Conservation (phyloP, 1,139 yeast species). For the Yamadazyma taylorii region DNA sequence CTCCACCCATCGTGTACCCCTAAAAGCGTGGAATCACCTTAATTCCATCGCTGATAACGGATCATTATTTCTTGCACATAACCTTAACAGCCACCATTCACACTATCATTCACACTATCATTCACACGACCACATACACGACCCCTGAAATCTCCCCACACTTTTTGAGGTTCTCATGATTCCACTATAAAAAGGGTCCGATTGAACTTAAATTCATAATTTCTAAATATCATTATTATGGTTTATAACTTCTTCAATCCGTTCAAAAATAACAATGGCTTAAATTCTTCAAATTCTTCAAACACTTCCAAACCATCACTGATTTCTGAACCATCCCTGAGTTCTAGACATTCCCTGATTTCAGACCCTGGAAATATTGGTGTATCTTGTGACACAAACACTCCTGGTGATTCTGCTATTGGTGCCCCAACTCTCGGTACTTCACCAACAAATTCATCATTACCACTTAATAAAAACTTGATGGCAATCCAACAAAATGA, state of each 20-base stretch:
- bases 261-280: slow-evolving; percentile 5
- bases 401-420: neutral
- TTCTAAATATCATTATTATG: slow-evolving; percentile 9
- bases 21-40: too few species aligned
- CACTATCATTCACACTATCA: too few species aligned
- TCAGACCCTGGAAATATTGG: neutral
- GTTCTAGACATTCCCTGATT: neutral
- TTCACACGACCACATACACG: neutral
- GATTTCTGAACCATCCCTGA: neutral
- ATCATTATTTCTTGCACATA: too few species aligned
- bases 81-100: too few species aligned
- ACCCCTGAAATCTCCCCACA: slow-evolving; percentile 2
- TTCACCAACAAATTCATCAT: too few species aligned
- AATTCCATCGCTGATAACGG: too few species aligned
- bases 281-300: neutral
- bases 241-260: slow-evolving; percentile 14
- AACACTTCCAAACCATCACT: neutral
- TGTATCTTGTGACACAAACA: neutral
- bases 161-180: neutral
- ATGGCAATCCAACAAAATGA: slow-evolving; percentile 14
- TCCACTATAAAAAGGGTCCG: neutral
- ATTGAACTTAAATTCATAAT: neutral
- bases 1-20: too few species aligned
- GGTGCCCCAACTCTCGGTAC: too few species aligned
- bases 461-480: slow-evolving; percentile 13